A percentile compares a stretch with the other conserved stretches of the same genome.
These are phyloP conservation scores for Phtheirospermum japonicum DNA, from an alignment of 257 asterid genomes.

Conservation along the genomic window DNA sequence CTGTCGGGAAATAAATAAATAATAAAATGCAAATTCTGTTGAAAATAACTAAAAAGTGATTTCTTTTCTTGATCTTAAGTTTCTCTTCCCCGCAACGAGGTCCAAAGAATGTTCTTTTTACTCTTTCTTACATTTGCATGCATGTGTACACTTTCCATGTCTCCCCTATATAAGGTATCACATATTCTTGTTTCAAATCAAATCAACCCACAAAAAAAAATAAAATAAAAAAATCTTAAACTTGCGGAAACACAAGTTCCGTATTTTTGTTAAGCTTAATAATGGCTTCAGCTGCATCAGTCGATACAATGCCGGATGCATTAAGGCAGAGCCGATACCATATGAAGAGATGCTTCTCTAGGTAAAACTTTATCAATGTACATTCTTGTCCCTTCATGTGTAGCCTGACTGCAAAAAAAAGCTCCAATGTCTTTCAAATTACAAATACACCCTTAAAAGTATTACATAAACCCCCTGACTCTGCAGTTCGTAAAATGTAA, in stretches of 20 bases:
- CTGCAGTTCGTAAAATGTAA: too few relatives aligned
- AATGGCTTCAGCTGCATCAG: conserved; percentile 57
- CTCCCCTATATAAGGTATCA: conserved; percentile 36
- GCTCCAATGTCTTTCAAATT: background rate
- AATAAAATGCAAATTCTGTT: too few relatives aligned
- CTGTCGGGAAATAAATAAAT: too few relatives aligned
- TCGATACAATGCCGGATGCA: conserved; percentile 60
- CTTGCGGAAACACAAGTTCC: conserved; percentile 18
- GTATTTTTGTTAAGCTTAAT: background rate
- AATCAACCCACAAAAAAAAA: conserved; percentile 27
- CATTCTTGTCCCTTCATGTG: background rate
- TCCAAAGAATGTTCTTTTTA: conserved; percentile 66
- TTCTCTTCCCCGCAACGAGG: conserved; percentile 43
- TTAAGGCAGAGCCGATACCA: conserved; percentile 56
- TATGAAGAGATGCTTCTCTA: conserved; percentile 72
- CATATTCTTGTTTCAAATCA: conserved; percentile 28
- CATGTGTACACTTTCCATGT: conserved; percentile 23
- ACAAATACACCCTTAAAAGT: background rate
- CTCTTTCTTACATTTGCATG: conserved; percentile 40
- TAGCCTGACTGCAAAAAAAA: background rate
- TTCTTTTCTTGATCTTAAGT: conserved; percentile 52
- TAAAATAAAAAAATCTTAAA: background rate
- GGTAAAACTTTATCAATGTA: conserved; percentile 36
- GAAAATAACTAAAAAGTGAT: conserved; percentile 30
- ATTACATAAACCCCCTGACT: too few relatives aligned